Conservation (phyloP, 768 basidiomycete genomes). For the Pulveroboletus ravenelii region DNA sequence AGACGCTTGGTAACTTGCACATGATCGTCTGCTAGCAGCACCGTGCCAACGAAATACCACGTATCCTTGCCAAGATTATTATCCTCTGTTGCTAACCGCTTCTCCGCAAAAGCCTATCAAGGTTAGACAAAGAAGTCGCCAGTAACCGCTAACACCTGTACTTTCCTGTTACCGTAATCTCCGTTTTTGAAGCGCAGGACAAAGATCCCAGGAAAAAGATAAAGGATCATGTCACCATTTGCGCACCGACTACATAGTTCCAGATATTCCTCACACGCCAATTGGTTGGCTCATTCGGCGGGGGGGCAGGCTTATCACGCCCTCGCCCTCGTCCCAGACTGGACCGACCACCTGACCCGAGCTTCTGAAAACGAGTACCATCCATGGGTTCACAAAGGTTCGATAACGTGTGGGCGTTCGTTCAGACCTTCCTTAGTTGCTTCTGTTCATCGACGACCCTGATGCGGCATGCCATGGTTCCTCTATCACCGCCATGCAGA, state of each 20-base stretch:
- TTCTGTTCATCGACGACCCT: slow-evolving; percentile 22
- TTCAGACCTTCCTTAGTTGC: slow-evolving; percentile 9
- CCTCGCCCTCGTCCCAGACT: slow-evolving; percentile 1
- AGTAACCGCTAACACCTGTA: slow-evolving; percentile 26
- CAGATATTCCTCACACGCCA: slow-evolving; percentile 9
- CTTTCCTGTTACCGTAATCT: slow-evolving; percentile 32
- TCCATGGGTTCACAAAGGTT: slow-evolving; percentile 3
- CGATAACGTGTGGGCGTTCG: slow-evolving; percentile 13
- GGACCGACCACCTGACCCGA: slow-evolving; percentile 6
- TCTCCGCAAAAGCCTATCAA: slow-evolving; percentile 35
- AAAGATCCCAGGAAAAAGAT: slow-evolving; percentile 14
- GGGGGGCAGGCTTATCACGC: slow-evolving; percentile 1
- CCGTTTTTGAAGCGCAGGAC: slow-evolving; percentile 21
- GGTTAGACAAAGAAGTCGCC: slow-evolving; percentile 18
- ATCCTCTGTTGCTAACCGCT: slow-evolving; percentile 12
- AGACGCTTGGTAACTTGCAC: background rate
- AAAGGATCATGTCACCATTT: slow-evolving; percentile 9
- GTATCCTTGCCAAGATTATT: slow-evolving; percentile 7
- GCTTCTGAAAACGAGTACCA: background rate
- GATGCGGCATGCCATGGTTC: slow-evolving; percentile 2
- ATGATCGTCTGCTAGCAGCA: background rate
- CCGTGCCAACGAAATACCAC: background rate
- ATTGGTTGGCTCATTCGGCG: slow-evolving; percentile 7
- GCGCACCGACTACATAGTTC: slow-evolving; percentile 2
- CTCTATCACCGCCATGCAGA: slow-evolving; percentile 27